phyloP scores from a whole-genome alignment of 768 basidiomycete species.

The Crucibulum laeve region DNA sequence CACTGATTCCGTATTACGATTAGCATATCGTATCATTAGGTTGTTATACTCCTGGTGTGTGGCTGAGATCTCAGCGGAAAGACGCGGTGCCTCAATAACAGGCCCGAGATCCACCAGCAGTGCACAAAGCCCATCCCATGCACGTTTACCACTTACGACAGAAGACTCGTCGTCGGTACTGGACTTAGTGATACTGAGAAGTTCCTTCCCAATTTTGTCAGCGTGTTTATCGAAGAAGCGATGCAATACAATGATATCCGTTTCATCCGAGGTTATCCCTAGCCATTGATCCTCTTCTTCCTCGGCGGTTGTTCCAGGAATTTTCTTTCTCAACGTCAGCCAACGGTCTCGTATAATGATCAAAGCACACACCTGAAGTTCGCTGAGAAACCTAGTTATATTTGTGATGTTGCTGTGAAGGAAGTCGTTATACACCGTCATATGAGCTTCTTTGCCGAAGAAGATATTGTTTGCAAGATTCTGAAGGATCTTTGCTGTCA shows the following conservation, averaged over 20 bases:
- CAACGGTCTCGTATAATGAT: background rate
- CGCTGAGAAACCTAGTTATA: conserved; percentile 74
- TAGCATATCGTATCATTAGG: conserved; percentile 59
- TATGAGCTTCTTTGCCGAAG: conserved; percentile 87
- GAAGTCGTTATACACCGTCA: conserved; percentile 78
- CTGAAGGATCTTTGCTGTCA: conserved; percentile 90
- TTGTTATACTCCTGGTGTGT: conserved; percentile 65
- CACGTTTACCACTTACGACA: conserved; percentile 65
- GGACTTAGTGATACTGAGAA: conserved; percentile 67
- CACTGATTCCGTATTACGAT: conserved; percentile 58
- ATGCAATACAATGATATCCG: conserved; percentile 78
- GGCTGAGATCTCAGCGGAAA: conserved; percentile 40
- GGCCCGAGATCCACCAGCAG: conserved; percentile 76
- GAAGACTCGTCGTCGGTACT: conserved; percentile 51
- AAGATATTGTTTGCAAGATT: conserved; percentile 92
- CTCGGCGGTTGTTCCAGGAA: conserved; percentile 30
- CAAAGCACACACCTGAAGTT: conserved; percentile 53
- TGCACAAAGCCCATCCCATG: conserved; percentile 80
- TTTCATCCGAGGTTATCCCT: conserved; percentile 76
- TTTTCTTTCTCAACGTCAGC: conserved; percentile 25
- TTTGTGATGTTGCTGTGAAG: conserved; percentile 63
- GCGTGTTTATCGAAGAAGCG: conserved; percentile 82
- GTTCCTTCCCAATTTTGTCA: conserved; percentile 84
- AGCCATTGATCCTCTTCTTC: conserved; percentile 72
- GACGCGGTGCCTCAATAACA: conserved; percentile 60